phyloP scores from a whole-genome alignment of 164 flowering plant species.

The Vitis riparia region DNA sequence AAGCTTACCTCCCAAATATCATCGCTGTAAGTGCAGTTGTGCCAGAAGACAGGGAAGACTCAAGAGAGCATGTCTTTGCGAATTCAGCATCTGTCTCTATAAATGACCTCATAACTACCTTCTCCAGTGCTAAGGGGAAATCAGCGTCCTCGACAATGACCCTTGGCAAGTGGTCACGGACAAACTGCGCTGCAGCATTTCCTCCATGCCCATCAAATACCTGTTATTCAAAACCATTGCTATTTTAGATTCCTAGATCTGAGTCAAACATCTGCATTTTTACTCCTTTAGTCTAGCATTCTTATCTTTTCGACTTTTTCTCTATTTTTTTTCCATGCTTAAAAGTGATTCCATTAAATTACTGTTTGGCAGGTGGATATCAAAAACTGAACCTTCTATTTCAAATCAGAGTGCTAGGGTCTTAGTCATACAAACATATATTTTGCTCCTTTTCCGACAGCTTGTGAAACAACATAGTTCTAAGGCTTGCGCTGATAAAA shows the following conservation, averaged over 20 bases:
- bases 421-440: too few relatives aligned
- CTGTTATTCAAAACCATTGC: constrained; percentile 28
- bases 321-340: too few relatives aligned
- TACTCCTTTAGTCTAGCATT: too few relatives aligned
- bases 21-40: constrained; percentile 94
- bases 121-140: constrained; percentile 89
- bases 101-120: constrained; percentile 79
- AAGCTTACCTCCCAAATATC: constrained; percentile 79
- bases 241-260: not conserved
- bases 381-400: too few relatives aligned
- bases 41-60: constrained; percentile 75
- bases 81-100: constrained; percentile 70
- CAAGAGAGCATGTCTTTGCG: constrained; percentile 56
- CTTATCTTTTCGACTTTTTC: too few relatives aligned
- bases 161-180: constrained; percentile 85
- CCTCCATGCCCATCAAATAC: constrained; percentile 99
- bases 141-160: constrained; percentile 87
- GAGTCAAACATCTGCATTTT: not conserved
- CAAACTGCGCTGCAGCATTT: constrained; percentile 85
- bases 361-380: too few relatives aligned
- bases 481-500: too few relatives aligned
- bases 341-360: too few relatives aligned
- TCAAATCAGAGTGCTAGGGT: too few relatives aligned
- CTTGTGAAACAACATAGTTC: too few relatives aligned
- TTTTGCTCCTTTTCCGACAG: too few relatives aligned